Evolutionary conservation across 2,329 filamentous ascomycete species (phyloP).

Genomic region (Aspergillus bombycis): DNA sequence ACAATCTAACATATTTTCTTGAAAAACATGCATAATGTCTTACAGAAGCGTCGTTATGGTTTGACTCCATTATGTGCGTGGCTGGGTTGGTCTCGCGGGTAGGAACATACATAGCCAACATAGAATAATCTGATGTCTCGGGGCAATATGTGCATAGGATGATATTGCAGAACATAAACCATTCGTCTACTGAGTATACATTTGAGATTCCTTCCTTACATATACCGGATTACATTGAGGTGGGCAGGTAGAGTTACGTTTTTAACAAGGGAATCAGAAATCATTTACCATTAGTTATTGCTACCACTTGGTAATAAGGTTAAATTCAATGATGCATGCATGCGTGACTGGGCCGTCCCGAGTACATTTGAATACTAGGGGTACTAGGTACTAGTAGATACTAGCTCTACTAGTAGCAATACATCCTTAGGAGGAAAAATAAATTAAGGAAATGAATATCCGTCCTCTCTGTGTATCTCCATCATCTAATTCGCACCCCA

Average conservation of each 20-base stretch:
- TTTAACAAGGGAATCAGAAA: neutral
- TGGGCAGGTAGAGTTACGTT: neutral
- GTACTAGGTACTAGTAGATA: neutral
- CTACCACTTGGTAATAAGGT: neutral
- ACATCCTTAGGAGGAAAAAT: neutral
- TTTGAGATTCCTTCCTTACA: neutral
- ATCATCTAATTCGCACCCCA: neutral
- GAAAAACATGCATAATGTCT: neutral
- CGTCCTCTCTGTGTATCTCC: neutral
- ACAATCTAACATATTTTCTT: neutral
- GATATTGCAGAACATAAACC: neutral
- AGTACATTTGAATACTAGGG: neutral
- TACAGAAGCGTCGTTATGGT: neutral
- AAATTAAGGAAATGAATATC: neutral
- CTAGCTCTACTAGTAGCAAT: neutral
- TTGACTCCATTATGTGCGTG: neutral
- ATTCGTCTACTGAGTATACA: neutral
- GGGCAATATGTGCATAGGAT: neutral
- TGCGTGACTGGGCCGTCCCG: neutral
- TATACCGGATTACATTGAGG: neutral
- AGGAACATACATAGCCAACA: neutral
- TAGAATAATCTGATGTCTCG: neutral
- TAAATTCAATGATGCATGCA: neutral
- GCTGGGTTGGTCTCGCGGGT: neutral
- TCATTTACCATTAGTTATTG: neutral